Evolutionary conservation across 129 eudicot species (phyloP), one percentile per base, ranked within the genome.

Genomic region (Smallanthus sonchifolius): DNA sequence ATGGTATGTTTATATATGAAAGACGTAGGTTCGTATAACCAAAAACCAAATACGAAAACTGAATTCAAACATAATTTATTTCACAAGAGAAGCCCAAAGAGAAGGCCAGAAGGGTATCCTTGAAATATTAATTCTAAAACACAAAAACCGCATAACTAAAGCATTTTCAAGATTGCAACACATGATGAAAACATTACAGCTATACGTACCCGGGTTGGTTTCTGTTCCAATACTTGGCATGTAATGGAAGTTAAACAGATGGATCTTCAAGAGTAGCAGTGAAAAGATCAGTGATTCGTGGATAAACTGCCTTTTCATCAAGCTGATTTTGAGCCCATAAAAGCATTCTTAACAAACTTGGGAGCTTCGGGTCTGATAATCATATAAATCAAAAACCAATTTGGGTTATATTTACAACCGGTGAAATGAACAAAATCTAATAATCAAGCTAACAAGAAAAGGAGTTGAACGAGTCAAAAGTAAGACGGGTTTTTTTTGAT

Each of bases 251-350:
- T 55, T 88, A 90, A 79, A 88, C 83, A 68, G 86, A 57, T 16
- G 98, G 98, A 78, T 93, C 95, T 83, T 93, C 92, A n/a, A 93
- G 92, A n/a, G 88, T 60, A 16, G 95, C 96, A 42, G 98, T 86
- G 37, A 86, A 87, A 43, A 87, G 79, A 81, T 90, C 83, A 3
- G 77, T 89, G 63, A 93, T 85, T 57, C 91, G 92, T 76, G 98
- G 98, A 83, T 87, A 93, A 72, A 79, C 80, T 57, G 96, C 95
- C 76, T 87, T 93, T 69, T 90, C 96, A 32, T 93, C 95, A 28
- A 93, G 95, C 80, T 86, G 89, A 65, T 87, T 90, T 77, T 93
- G 98, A 38, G 86, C 95, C 98, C 96, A 93, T 71, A 93, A 30
- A 64, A 93, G 87, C 96, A 93, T 90, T 80, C 92, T 93, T 75